Base-by-base conservation (phyloP, 2,329 filamentous ascomycete species). In the Incumbomyces lentus region DNA sequence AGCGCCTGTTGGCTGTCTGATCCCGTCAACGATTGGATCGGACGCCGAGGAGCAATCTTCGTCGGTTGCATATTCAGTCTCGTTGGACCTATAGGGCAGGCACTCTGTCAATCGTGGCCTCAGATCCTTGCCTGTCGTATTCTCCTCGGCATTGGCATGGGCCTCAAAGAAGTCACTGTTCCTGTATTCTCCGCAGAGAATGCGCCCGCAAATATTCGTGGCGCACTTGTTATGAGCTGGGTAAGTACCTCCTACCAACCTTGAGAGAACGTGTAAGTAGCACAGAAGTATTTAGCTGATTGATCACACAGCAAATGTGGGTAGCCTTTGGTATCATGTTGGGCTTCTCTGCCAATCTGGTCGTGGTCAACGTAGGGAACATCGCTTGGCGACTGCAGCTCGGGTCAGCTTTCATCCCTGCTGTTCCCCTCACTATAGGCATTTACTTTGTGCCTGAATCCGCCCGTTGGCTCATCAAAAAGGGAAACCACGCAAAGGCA, bases 361-460 rank as follows among this genome's bases (percentile, higher is more conserved):
- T 74, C 6, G 80, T 83, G 58, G 81, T 75, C 58, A 64, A 73
- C 44, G 76, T 67, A 0, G 75, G 76, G 14, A 57, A 58, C 3
- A 74, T 79, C 31, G 67, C 75, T 5, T 84, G 81, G 81, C 68
- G 81, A 31, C 63, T 82, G 18, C 78, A 81, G 56, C 62, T 84
- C 2, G 78, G 71, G 10, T 80, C 78, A 2, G 78, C 81, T 2
- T 78, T 82, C 41, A 74, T 82, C 22, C 80, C 80, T 1, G 78
- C 79, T 0, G 62, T 84, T 1, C 78, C 79, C 3, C 65, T 84
- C 5, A 59, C 79, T 8, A 13, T 75, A 4, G 68, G 71, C 35
- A 67, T 82, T 17, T 83, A 67, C 52, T 72, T 68, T 42, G 63
- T 65, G n/a, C 67, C 67, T 3, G 52, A 56, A 40, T 54, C 60